Percentiles rank a stretch among this genome's conserved stretches.
phyloP scores from a whole-genome alignment of 495 filamentous ascomycete genomes.

The Cercophora sp. region DNA sequence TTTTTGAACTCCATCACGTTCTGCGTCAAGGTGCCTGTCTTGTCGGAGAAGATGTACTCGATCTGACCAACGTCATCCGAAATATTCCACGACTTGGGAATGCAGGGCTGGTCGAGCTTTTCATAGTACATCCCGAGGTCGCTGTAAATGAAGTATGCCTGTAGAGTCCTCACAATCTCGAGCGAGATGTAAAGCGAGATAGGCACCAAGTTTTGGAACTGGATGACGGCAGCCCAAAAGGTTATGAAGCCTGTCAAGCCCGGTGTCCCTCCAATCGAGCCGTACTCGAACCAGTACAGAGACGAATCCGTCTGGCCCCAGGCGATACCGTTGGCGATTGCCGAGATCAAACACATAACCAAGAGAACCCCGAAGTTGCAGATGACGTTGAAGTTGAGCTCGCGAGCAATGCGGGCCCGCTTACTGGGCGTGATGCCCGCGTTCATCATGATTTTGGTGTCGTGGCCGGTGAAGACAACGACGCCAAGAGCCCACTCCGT shows the following conservation, averaged over 20 bases:
- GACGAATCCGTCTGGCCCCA: constrained; percentile 75
- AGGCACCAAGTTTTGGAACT: constrained; percentile 98
- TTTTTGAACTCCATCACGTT: constrained; percentile 99
- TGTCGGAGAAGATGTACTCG: constrained; percentile 99
- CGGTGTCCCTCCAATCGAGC: constrained; percentile 72
- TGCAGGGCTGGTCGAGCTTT: constrained; percentile 85
- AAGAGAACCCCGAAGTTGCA: constrained; percentile 94
- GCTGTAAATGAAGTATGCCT: constrained; percentile 97
- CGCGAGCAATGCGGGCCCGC: constrained; percentile 81
- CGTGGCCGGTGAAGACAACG: constrained; percentile 93
- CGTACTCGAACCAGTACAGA: constrained; percentile 79
- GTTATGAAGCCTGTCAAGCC: constrained; percentile 86
- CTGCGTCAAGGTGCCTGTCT: constrained; percentile 96
- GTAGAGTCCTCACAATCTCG: constrained; percentile 88
- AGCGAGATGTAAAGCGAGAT: constrained; percentile 97
- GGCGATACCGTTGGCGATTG: constrained; percentile 75
- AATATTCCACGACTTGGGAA: constrained; percentile 98
- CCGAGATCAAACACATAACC: constrained; percentile 82
- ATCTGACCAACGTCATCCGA: constrained; percentile 98
- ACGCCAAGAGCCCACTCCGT: constrained; percentile 95
- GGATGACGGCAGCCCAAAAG: constrained; percentile 89
- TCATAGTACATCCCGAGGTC: constrained; percentile 97
- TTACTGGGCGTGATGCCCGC: constrained; percentile 96
- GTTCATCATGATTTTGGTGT: constrained; percentile 99
- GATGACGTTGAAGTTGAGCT: constrained; percentile 95